A percentile compares a stretch with the other conserved stretches of the same genome.
phyloP scores from a whole-genome alignment of 306 rosid species.

The Canavalia gladiata region DNA sequence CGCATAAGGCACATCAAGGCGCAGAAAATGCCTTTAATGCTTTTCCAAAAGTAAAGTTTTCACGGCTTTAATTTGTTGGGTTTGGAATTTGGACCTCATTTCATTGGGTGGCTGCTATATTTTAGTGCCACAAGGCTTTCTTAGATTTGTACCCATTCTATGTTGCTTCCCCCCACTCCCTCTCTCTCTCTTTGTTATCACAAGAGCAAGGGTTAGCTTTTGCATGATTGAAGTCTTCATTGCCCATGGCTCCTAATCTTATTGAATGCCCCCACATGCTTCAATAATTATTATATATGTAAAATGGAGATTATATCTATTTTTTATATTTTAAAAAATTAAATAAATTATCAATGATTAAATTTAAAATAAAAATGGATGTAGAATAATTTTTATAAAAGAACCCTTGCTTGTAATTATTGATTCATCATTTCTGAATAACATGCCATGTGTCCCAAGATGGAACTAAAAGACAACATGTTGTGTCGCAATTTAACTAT shows the following conservation, averaged over 20 bases:
- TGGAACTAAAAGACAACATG: constrained; percentile 37
- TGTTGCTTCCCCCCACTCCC: constrained; percentile 31
- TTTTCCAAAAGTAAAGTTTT: constrained; percentile 59
- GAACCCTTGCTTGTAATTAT: not conserved
- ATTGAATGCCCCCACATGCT: constrained; percentile 6
- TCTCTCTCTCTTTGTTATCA: constrained; percentile 22
- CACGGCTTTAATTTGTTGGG: constrained; percentile 16
- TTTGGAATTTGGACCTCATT: constrained; percentile 48
- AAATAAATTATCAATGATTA: no score
- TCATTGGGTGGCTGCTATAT: constrained; percentile 41
- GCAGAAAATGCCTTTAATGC: constrained; percentile 55
- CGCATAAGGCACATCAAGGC: constrained; percentile 50
- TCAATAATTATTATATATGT: not conserved
- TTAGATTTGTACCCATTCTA: constrained; percentile 42
- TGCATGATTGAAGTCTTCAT: constrained; percentile 16
- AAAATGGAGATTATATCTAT: no score
- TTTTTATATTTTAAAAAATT: no score
- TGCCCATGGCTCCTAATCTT: constrained; percentile 1
- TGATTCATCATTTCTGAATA: not conserved
- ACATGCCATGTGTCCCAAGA: not conserved
- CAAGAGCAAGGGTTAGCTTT: not conserved
- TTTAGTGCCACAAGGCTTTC: constrained; percentile 37
- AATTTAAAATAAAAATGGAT: no score
- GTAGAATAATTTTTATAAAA: no score
- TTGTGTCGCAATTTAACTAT: not conserved